A percentile compares a stretch with the other conserved stretches of the same genome.
phyloP scores from a whole-genome alignment of 148 eudicot genomes.

The Amaranthus hypochondriacus region DNA sequence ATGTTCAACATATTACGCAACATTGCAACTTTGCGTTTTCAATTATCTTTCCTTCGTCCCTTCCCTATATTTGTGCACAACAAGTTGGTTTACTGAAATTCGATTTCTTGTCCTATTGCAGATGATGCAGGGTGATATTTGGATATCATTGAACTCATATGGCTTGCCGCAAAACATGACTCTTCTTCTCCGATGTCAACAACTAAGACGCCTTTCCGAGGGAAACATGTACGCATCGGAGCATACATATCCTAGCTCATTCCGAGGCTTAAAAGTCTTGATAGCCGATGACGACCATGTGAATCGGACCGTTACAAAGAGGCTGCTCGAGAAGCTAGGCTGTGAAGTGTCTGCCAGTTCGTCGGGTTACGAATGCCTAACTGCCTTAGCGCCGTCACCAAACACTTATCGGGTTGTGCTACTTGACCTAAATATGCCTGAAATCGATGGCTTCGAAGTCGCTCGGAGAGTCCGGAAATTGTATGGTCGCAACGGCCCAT shows the following conservation, averaged over 20 bases:
- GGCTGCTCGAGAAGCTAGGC: constrained; percentile 64
- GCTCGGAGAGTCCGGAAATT: constrained; percentile 59
- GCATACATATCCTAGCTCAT: constrained; percentile 23
- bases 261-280: constrained; percentile 66
- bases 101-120: constrained; percentile 27
- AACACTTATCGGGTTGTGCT: constrained; percentile 43
- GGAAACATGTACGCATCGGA: constrained; percentile 35
- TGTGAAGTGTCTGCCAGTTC: constrained; percentile 53
- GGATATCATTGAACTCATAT: constrained; percentile 56
- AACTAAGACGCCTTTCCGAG: constrained; percentile 39
- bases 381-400: constrained; percentile 39
- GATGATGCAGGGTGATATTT: constrained; percentile 88
- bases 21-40: background rate
- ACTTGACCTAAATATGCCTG: constrained; percentile 63
- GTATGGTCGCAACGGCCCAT: constrained; percentile 62
- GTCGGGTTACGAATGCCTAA: constrained; percentile 74
- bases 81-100: background rate
- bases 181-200: constrained; percentile 59
- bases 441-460: constrained; percentile 64
- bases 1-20: background rate
- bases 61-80: background rate
- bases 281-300: constrained; percentile 67
- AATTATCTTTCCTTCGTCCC: background rate
- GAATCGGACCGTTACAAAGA: constrained; percentile 66
- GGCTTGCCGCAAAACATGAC: constrained; percentile 74